Evolutionary conservation across 2,329 filamentous ascomycete species (phyloP).

Genomic region (Scytalidium sp.): DNA sequence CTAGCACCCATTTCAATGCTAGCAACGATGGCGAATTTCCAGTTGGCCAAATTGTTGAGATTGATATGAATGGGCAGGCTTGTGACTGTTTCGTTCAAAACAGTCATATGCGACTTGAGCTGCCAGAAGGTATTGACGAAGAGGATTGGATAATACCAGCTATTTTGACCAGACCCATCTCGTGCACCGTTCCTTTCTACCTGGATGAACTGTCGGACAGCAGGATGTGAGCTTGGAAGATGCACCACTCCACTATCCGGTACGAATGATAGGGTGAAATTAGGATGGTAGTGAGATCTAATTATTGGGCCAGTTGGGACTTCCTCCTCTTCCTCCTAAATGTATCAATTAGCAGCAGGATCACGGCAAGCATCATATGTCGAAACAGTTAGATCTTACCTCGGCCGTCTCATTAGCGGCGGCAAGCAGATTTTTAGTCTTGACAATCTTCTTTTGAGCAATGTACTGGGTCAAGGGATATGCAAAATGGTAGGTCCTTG

Average conservation of each 20-base stretch:
- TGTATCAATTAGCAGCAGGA: not conserved
- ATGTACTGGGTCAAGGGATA: slow-evolving; percentile 87
- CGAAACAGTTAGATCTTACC: slow-evolving; percentile 22
- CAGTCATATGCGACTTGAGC: slow-evolving; percentile 83
- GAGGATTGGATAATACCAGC: slow-evolving; percentile 89
- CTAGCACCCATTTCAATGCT: slow-evolving; percentile 86
- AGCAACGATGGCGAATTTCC: slow-evolving; percentile 86
- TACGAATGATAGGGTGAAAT: slow-evolving; percentile 85
- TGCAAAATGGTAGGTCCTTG: slow-evolving; percentile 77
- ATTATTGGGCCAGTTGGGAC: slow-evolving; percentile 64
- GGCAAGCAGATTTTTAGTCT: slow-evolving; percentile 80
- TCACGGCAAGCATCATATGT: slow-evolving; percentile 21
- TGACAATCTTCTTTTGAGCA: slow-evolving; percentile 83
- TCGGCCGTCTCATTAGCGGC: slow-evolving; percentile 47
- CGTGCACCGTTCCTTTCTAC: slow-evolving; percentile 79
- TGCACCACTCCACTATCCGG: slow-evolving; percentile 72
- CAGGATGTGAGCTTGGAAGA: slow-evolving; percentile 66
- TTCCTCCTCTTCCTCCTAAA: slow-evolving; percentile 43
- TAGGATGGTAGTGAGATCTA: slow-evolving; percentile 89
- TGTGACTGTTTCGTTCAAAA: slow-evolving; percentile 86
- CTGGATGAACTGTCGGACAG: slow-evolving; percentile 72
- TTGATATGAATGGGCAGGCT: slow-evolving; percentile 79
- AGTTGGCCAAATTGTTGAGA: slow-evolving; percentile 75
- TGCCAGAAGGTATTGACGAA: slow-evolving; percentile 99
- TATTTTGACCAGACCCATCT: slow-evolving; percentile 80